Percentiles rank a stretch among this genome's conserved stretches.
Conservation (phyloP, 2,329 filamentous ascomycete species). For the Aspergillus felis region DNA sequence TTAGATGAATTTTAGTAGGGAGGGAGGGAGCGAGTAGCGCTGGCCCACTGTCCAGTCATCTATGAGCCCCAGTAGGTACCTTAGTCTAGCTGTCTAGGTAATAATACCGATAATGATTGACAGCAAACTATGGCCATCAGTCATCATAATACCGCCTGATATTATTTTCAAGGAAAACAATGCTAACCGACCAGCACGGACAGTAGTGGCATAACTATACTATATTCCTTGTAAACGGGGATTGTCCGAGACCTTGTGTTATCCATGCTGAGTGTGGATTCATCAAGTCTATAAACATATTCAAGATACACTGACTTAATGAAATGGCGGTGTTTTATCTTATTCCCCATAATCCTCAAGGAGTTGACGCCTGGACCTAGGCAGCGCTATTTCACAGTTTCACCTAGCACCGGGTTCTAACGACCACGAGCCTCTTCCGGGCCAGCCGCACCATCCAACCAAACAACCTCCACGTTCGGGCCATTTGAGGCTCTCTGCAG, state of each 20-base stretch:
- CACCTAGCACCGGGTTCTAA: slow-evolving; percentile 4
- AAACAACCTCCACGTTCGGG: slow-evolving; percentile 10
- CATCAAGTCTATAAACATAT: neutral
- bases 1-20: neutral
- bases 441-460: slow-evolving; percentile 7
- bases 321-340: no score
- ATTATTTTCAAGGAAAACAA: neutral
- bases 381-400: neutral
- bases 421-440: slow-evolving; percentile 15
- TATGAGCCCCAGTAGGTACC: neutral
- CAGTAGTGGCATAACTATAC: neutral
- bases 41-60: neutral
- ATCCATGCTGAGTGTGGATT: neutral
- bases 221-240: neutral
- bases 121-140: neutral
- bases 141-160: neutral
- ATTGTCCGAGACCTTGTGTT: neutral
- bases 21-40: neutral
- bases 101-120: neutral
- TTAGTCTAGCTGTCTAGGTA: no score
- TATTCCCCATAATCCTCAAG: neutral
- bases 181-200: neutral
- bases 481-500: slow-evolving; percentile 18
- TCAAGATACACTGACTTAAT: no score
- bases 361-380: neutral